These are phyloP conservation scores for Yamadazyma kitorensis DNA, from an alignment of 805 yeast genomes.

Conservation along the genomic window DNA sequence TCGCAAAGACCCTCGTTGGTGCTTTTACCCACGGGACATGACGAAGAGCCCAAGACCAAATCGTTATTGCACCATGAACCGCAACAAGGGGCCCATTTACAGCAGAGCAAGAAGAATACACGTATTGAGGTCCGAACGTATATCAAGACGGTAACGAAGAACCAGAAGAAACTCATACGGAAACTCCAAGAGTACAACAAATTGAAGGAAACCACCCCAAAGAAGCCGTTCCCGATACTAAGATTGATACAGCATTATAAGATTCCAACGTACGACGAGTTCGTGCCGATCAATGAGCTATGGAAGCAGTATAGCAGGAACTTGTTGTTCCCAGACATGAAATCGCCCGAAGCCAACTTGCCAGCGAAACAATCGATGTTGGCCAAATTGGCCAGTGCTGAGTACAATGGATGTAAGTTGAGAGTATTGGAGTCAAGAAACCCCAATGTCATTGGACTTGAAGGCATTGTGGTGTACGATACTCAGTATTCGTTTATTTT, in stretches of 20 bases:
- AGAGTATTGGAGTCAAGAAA: conserved; percentile 59
- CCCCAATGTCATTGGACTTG: conserved; percentile 52
- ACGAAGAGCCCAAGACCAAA: conserved; percentile 16
- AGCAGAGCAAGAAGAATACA: conserved; percentile 24
- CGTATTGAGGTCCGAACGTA: conserved; percentile 43
- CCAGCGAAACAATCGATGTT: conserved; percentile 35
- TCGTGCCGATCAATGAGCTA: conserved; percentile 52
- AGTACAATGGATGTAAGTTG: conserved; percentile 73
- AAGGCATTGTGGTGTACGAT: conserved; percentile 85
- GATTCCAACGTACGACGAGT: conserved; percentile 47
- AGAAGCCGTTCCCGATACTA: conserved; percentile 21
- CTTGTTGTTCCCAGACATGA: conserved; percentile 38
- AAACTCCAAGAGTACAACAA: conserved; percentile 32
- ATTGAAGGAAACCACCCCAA: conserved; percentile 14
- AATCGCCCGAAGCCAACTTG: conserved; percentile 15
- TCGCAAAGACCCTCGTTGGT: conserved; percentile 45
- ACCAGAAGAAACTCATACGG: conserved; percentile 39
- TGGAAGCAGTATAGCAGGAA: conserved; percentile 74
- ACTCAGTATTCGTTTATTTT: conserved; percentile 69
- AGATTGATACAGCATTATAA: conserved; percentile 22
- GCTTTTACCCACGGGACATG: conserved; percentile 34
- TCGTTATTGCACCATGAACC: conserved; percentile 18
- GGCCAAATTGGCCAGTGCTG: conserved; percentile 68
- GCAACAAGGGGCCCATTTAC: conserved; percentile 9
- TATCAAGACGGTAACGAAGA: conserved; percentile 31